Base-by-base conservation (phyloP, 306 rosid genomes). In the Oemleria cerasiformis region DNA sequence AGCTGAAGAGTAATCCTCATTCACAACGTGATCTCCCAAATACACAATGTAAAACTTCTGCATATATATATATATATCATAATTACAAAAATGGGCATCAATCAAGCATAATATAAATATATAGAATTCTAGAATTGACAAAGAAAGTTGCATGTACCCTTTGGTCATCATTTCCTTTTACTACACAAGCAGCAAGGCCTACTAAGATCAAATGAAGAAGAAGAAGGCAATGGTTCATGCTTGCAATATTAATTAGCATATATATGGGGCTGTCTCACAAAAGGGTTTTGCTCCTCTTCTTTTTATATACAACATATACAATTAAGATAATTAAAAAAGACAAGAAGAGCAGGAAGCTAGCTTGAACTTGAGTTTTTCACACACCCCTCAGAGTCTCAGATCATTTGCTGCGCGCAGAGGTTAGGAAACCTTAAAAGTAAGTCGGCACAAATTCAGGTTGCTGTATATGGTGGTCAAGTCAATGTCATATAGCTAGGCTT, bases 21-120 rank as follows among this genome's bases (percentile, higher is more conserved):
- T 78, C 21, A 30, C 78, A 13, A 77, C 80, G 47, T 73, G 69
- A 78, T 38, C 85, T 65, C 83, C 81, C 77, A 86, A 42, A 72
- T 78, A 89, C 23, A 87, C 92, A 70, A 93, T 86, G 75, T 88
- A 91, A 70, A 82, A 88, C 20, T 85, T 79, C 96, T 88, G 94
- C 3, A 30, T 30, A 30, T n/a, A n/a, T n/a, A n/a, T n/a, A n/a
- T n/a, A n/a, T n/a, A n/a, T 30, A 30, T 30, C 36, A 30, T 30
- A 30, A 30, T 25, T 30, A 72, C 41, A 72, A 41, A 44, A 64
- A 19, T 10, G 6, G 15, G 12, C 36, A 30, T 21, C 30, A 9
- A 19, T 50, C 7, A 25, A 66, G n/a, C 19, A 25, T 58, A 30
- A 30, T 30, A 30, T 30, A 30, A 30, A 30, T 50, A 20, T 67